phyloP scores from a whole-genome alignment of 163 green algal species.

The Prototheca wickerhamii region DNA sequence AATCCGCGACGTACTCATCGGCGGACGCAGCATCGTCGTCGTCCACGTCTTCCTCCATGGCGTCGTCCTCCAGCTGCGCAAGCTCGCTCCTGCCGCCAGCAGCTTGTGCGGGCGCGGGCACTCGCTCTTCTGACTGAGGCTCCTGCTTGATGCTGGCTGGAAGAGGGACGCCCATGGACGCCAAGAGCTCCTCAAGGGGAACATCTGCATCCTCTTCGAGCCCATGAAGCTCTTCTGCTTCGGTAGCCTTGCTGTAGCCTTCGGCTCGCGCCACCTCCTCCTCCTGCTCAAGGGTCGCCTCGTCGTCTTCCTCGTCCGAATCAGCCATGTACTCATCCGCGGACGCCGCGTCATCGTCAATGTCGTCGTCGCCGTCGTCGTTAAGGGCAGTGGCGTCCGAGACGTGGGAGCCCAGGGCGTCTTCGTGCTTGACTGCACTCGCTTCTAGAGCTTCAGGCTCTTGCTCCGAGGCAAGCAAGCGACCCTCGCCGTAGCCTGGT shows the following conservation, averaged over 20 bases:
- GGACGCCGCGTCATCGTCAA: no score
- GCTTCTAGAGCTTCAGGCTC: no score
- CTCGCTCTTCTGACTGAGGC: no score
- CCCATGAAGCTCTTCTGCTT: constrained; percentile 10
- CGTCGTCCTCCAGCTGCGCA: no score
- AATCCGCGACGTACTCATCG: constrained; percentile 14
- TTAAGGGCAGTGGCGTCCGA: no score
- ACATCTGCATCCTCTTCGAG: constrained; percentile 41
- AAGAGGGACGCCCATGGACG: not conserved
- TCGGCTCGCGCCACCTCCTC: constrained; percentile 24
- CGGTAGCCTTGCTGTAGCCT: constrained; percentile 9
- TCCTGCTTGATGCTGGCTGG: no score
- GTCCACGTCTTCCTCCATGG: not conserved
- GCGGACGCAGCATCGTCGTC: constrained; percentile 12
- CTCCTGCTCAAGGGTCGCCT: constrained; percentile 44
- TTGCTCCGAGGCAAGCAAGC: no score
- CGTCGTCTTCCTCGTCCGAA: constrained; percentile 35
- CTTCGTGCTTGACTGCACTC: no score
- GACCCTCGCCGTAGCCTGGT: no score
- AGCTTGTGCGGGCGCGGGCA: not conserved
- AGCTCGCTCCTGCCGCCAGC: no score
- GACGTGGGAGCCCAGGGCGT: no score
- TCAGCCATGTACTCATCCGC: constrained; percentile 12
- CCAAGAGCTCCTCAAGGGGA: constrained; percentile 38
- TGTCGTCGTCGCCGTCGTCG: constrained; percentile 9